Percentiles rank a stretch among this genome's conserved stretches.
phyloP scores from a whole-genome alignment of 352 stramenopile species.

The Phytopythium sindhum region DNA sequence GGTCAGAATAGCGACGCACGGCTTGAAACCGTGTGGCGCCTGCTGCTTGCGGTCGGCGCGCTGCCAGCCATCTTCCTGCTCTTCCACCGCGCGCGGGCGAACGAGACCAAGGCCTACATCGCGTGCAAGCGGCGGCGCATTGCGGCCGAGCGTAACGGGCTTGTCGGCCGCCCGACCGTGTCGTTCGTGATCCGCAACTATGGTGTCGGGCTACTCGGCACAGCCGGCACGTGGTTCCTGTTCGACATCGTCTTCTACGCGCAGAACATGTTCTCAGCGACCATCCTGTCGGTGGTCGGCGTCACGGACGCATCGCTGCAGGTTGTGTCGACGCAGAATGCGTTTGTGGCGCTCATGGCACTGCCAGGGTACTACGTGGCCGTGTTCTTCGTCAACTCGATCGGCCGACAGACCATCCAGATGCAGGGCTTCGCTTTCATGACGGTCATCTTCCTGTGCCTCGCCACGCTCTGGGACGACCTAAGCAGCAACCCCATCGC shows the following conservation, averaged over 20 bases:
- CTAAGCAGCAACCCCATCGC: constrained; percentile 43
- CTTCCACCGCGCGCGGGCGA: constrained; percentile 53
- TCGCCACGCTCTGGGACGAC: constrained; percentile 62
- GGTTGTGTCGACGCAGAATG: constrained; percentile 51
- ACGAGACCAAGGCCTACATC: constrained; percentile 50
- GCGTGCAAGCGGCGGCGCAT: constrained; percentile 6
- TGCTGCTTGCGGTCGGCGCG: constrained; percentile 62
- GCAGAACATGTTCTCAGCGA: constrained; percentile 79
- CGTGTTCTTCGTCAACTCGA: constrained; percentile 70
- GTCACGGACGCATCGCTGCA: constrained; percentile 49
- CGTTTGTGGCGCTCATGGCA: constrained; percentile 60
- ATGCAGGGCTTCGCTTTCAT: constrained; percentile 71
- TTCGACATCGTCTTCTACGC: constrained; percentile 81
- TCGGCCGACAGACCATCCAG: constrained; percentile 77
- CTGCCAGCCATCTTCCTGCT: constrained; percentile 57
- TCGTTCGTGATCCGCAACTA: constrained; percentile 56
- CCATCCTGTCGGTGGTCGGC: constrained; percentile 58
- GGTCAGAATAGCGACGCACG: constrained; percentile 31
- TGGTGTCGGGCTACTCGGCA: constrained; percentile 50
- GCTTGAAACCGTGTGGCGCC: constrained; percentile 59
- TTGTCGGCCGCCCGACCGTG: constrained; percentile 8
- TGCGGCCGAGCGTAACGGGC: constrained; percentile 1
- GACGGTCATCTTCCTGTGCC: constrained; percentile 56
- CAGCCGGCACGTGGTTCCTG: no score
- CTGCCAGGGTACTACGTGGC: constrained; percentile 84